Evolutionary conservation across 148 eudicot genomes (phyloP), one percentile per base, ranked within the genome.

Genomic region (Rhododendron griersonianum): DNA sequence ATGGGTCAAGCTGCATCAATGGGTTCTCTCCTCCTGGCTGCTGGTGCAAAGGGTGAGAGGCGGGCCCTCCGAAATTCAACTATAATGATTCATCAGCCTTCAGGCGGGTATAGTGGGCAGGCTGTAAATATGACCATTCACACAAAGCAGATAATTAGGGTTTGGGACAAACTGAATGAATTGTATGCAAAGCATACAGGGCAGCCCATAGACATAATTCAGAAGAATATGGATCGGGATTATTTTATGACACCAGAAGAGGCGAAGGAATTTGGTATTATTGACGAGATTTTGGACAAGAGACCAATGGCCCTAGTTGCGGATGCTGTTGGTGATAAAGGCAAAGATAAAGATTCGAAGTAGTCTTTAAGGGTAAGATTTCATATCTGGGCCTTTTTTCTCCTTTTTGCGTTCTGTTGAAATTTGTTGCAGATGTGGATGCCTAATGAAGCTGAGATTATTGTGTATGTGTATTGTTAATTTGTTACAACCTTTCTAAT

Each of bases 1-100:
- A 86, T 96, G 86, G 99, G 99, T 82, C 98, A 95, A 87, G 99
- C 99, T 90, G 98, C 98, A 35, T 94, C 97, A 55, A 96, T 96
- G 98, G 98, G 83, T 74, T 96, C 98, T 57, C 98, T 96, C 71
- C 95, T 96, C 41, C 89, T 96, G 89, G 94, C 98, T 80, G 93
- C 98, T 71, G 98, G 99, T 82, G 91, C 98, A 57, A 96, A 96
- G 88, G 98, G 99, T 55, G 96, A 96, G 91, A 89, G 99, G 87
- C 91, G 91, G 67, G 51, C 98, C 83, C 98, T 96, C 81, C 99
- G 96, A 83, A 95, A 96, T 90, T 94, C 99, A 16, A 95, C 98
- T 2, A 77, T 96, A 80, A 96, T 96, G 99, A 86, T 96, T 82
- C 98, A 95, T 85, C 99, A 96, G 89, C 99, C 99, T 86, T 96